Conservation (phyloP, 768 basidiomycete genomes). For the Boletus insuetus region DNA sequence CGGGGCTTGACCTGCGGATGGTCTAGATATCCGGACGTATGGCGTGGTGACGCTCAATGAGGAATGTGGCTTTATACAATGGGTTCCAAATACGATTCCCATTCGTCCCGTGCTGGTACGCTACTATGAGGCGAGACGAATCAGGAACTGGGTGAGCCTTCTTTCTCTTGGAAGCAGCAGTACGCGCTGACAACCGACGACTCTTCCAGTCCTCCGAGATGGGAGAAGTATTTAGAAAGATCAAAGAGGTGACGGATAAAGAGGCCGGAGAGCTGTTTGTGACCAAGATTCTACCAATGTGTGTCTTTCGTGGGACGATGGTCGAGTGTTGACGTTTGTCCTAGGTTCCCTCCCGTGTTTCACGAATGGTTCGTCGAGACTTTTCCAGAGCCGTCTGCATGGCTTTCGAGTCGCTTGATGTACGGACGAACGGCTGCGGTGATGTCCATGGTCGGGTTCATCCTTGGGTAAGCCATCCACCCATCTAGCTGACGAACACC, state of each 20-base stretch:
- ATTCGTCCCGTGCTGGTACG: constrained; percentile 73
- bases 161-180: not conserved
- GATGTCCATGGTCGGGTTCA: constrained; percentile 98
- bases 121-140: constrained; percentile 54
- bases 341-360: constrained; percentile 80
- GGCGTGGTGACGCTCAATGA: constrained; percentile 98
- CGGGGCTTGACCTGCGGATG: not conserved
- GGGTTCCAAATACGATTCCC: constrained; percentile 92
- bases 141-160: constrained; percentile 47
- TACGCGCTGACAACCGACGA: constrained; percentile 1
- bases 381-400: constrained; percentile 94
- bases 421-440: constrained; percentile 92
- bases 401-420: constrained; percentile 84
- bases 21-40: constrained; percentile 84
- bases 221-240: constrained; percentile 42
- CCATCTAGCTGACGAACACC: too few species aligned
- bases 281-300: constrained; percentile 57
- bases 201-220: constrained; percentile 44
- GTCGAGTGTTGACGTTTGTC: not conserved
- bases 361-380: constrained; percentile 98
- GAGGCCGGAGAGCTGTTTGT: constrained; percentile 52
- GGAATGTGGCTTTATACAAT: constrained; percentile 96
- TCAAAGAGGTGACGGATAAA: constrained; percentile 49
- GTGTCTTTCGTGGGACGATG: constrained; percentile 20
- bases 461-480: constrained; percentile 65